Percentiles rank a stretch among this genome's conserved stretches.
These are phyloP conservation scores for Chiua virens DNA, from an alignment of 768 basidiomycete genomes.

Conservation along the genomic window DNA sequence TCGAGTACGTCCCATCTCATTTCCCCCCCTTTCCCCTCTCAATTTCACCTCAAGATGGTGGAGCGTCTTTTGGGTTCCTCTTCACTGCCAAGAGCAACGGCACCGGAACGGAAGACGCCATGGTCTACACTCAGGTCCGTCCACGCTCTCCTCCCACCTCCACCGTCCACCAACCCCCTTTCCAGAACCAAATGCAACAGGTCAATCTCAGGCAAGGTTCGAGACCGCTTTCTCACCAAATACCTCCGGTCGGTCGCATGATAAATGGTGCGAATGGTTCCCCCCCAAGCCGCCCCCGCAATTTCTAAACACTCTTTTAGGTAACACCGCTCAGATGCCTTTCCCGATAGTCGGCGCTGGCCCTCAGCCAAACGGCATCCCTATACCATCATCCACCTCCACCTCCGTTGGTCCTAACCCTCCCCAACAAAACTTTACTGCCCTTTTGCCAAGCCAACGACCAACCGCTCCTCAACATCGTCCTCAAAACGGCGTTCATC, in stretches of 20 bases:
- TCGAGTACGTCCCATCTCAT: constrained; percentile 56
- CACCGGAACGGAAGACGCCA: constrained; percentile 64
- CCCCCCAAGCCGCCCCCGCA: too few species aligned
- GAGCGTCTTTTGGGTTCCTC: constrained; percentile 86
- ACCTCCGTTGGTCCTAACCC: constrained; percentile 29
- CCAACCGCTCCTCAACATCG: constrained; percentile 39
- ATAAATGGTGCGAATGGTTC: constrained; percentile 35
- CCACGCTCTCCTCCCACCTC: neutral
- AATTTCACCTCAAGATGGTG: constrained; percentile 64
- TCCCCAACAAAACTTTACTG: constrained; percentile 34
- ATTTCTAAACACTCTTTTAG: constrained; percentile 19
- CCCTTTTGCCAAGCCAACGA: constrained; percentile 36
- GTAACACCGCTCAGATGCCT: constrained; percentile 26
- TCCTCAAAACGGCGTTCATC: constrained; percentile 43
- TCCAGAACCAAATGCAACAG: constrained; percentile 39
- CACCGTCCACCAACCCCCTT: constrained; percentile 12
- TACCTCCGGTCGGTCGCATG: constrained; percentile 27
- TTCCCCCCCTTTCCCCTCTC: neutral
- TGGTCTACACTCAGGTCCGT: constrained; percentile 69
- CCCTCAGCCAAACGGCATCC: constrained; percentile 46
- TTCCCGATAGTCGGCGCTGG: constrained; percentile 33
- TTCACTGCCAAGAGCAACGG: constrained; percentile 79
- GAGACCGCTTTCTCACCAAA: constrained; percentile 26
- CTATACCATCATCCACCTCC: constrained; percentile 29
- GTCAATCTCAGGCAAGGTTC: constrained; percentile 33